Percentiles rank a stretch among this genome's conserved stretches.
Conservation (phyloP, 148 eudicot genomes). For the Chenopodium suecicum region DNA sequence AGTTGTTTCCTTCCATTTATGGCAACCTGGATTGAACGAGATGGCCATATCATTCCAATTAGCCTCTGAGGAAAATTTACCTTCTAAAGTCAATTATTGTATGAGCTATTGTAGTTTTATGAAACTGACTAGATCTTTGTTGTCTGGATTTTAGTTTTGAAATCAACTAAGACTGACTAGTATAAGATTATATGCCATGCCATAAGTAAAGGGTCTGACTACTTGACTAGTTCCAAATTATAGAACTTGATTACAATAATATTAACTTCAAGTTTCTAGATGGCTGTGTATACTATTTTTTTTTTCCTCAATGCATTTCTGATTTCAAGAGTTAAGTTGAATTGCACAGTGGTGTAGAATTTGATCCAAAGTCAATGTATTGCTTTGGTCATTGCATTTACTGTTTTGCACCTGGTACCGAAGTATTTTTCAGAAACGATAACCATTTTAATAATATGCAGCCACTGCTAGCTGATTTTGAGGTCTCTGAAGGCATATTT, state of each 20-base stretch:
- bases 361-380: neutral
- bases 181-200: neutral
- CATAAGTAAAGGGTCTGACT: neutral
- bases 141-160: neutral
- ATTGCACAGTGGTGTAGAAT: neutral
- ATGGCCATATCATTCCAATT: neutral
- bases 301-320: neutral
- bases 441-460: conserved; percentile 27
- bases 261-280: neutral
- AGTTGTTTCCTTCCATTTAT: neutral
- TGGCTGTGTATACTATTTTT: neutral
- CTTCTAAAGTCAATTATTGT: neutral
- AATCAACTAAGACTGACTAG: neutral
- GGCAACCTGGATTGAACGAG: neutral
- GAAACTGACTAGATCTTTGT: too few relatives aligned
- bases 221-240: neutral
- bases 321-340: neutral
- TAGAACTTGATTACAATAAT: neutral
- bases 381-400: neutral
- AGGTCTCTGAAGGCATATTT: conserved; percentile 88
- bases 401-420: neutral
- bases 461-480: conserved; percentile 82
- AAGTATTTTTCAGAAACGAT: neutral
- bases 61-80: neutral
- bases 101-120: neutral